These are phyloP conservation scores for Colletotrichum spinosum DNA, from an alignment of 2,329 filamentous ascomycete genomes.

Conservation along the genomic window DNA sequence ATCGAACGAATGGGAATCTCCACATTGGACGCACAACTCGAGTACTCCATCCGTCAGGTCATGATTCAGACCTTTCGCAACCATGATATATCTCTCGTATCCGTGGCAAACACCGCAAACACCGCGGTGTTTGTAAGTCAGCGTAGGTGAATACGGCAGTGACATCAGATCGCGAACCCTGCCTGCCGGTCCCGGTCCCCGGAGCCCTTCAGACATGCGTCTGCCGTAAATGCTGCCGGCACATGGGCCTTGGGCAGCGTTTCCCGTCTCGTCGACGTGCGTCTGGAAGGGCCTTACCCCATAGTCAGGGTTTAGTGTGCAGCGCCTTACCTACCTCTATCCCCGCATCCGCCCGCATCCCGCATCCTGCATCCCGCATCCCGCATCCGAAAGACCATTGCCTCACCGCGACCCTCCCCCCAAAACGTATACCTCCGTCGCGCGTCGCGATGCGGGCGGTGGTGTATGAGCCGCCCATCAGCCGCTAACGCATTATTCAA, in stretches of 20 bases:
- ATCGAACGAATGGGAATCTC: slow-evolving; percentile 32
- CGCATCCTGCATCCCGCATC: not conserved
- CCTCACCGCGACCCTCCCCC: too few relatives aligned
- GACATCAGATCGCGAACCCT: not conserved
- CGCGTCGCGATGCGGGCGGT: too few relatives aligned
- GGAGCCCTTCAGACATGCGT: not conserved
- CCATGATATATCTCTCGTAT: too few relatives aligned
- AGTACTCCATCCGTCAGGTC: not conserved
- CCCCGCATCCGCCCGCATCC: not conserved
- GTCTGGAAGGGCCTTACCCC: not conserved
- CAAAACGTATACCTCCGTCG: too few relatives aligned
- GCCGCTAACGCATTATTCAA: too few relatives aligned
- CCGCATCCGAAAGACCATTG: not conserved
- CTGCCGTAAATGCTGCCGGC: not conserved
- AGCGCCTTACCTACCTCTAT: not conserved
- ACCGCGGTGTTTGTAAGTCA: not conserved
- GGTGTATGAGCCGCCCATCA: too few relatives aligned
- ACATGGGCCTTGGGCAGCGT: not conserved
- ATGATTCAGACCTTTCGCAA: not conserved
- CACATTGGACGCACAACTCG: slow-evolving; percentile 18
- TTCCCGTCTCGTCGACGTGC: slow-evolving; percentile 1
- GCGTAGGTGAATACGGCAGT: not conserved
- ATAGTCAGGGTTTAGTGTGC: not conserved
- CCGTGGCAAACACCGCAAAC: too few relatives aligned
- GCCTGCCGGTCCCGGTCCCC: not conserved